Conservation (phyloP, 2,329 filamentous ascomycete genomes). For the Dactylellina parvicollis region DNA sequence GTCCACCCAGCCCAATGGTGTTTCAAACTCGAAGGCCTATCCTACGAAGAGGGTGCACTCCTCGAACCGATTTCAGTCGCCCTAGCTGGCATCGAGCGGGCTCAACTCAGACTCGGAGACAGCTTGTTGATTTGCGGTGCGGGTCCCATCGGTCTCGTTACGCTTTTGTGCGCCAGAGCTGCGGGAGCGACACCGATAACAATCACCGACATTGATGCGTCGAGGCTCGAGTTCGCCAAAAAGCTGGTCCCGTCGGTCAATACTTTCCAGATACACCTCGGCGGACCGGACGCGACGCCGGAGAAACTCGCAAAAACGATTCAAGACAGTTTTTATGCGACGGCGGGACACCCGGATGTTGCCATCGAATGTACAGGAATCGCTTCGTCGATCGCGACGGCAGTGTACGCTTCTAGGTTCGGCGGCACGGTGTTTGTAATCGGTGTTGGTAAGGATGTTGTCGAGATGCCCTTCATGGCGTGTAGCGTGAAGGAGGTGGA, state of each 20-base stretch:
- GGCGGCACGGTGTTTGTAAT: conserved; percentile 98
- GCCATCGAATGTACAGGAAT: conserved; percentile 94
- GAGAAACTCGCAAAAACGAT: conserved; percentile 80
- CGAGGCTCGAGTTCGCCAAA: conserved; percentile 83
- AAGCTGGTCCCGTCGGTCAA: conserved; percentile 79
- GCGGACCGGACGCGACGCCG: conserved; percentile 64
- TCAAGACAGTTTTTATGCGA: conserved; percentile 68
- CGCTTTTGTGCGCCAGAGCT: conserved; percentile 81
- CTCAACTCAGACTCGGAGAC: conserved; percentile 82
- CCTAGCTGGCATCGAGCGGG: conserved; percentile 85
- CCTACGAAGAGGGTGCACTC: conserved; percentile 88
- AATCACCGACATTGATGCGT: conserved; percentile 93
- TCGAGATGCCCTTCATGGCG: conserved; percentile 94
- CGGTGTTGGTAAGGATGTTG: conserved; percentile 93
- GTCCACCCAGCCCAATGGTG: conserved; percentile 72
- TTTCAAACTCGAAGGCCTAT: conserved; percentile 90
- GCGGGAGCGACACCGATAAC: conserved; percentile 90
- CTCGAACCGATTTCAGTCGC: conserved; percentile 91
- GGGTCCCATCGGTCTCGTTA: conserved; percentile 91
- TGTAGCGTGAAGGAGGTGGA: conserved; percentile 91
- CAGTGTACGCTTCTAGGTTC: conserved; percentile 91
- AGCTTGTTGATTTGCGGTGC: conserved; percentile 89
- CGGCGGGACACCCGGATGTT: conserved; percentile 81
- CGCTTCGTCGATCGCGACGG: conserved; percentile 83
- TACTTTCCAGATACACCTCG: conserved; percentile 79